These are phyloP conservation scores for Thinopyrum obtusiflorum DNA, from an alignment of 202 grass and related monocot species.

Conservation along the genomic window DNA sequence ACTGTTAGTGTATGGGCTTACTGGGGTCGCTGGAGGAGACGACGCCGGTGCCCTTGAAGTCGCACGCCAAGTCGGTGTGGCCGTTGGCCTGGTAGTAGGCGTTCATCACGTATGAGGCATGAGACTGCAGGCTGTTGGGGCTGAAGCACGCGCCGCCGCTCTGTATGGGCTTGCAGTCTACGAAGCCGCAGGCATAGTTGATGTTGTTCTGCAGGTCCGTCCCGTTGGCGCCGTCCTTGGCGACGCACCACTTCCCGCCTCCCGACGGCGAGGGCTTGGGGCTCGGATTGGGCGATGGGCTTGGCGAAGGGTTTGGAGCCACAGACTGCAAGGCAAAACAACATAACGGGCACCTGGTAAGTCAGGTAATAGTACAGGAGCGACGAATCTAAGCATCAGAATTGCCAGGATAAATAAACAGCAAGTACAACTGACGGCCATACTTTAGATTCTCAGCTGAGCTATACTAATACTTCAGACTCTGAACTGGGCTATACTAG, in stretches of 20 bases:
- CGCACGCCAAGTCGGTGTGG: slow-evolving; percentile 43
- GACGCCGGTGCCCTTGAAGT: slow-evolving; percentile 62
- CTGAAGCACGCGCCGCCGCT: slow-evolving; percentile 57
- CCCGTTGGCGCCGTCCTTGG: slow-evolving; percentile 26
- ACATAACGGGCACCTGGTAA: neutral
- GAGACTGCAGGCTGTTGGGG: slow-evolving; percentile 50
- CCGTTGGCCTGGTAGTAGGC: slow-evolving; percentile 60
- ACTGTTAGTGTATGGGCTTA: slow-evolving; percentile 17
- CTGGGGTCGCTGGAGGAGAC: slow-evolving; percentile 70
- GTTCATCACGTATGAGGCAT: slow-evolving; percentile 81
- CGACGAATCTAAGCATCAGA: neutral
- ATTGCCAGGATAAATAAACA: neutral
- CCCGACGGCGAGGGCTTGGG: slow-evolving; percentile 28
- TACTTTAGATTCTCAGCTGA: neutral
- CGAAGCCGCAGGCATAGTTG: slow-evolving; percentile 60
- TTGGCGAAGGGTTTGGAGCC: slow-evolving; percentile 40
- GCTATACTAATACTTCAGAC: neutral
- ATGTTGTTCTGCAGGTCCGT: slow-evolving; percentile 65
- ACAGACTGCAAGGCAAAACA: slow-evolving; percentile 35
- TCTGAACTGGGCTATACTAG: neutral
- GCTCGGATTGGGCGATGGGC: slow-evolving; percentile 26
- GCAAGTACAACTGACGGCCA: neutral
- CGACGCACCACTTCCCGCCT: slow-evolving; percentile 68
- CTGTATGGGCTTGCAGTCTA: slow-evolving; percentile 67
- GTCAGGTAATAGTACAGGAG: neutral